These are phyloP conservation scores for Mycena venus DNA, from an alignment of 768 basidiomycete genomes.

Conservation along the genomic window DNA sequence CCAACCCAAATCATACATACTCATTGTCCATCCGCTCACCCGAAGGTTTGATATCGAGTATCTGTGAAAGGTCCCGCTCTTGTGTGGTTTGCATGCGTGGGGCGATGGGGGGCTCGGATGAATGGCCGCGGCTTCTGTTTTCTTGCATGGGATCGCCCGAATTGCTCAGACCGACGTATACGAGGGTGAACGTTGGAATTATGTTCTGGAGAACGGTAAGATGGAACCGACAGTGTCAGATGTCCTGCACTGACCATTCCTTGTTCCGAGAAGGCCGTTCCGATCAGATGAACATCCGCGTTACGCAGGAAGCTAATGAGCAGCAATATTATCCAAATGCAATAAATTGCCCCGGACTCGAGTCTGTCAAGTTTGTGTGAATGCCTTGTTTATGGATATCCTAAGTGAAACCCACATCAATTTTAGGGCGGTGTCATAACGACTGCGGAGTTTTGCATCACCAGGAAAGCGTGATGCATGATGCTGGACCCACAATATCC, in stretches of 20 bases:
- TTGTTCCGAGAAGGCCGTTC: background rate
- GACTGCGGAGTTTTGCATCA: background rate
- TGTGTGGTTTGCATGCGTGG: background rate
- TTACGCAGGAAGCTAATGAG: background rate
- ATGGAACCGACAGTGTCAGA: background rate
- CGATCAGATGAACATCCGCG: background rate
- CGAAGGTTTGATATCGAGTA: background rate
- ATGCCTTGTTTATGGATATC: background rate
- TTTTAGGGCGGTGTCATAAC: background rate
- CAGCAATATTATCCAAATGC: no score
- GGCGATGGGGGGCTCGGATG: background rate
- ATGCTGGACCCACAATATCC: background rate
- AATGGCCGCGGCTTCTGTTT: background rate
- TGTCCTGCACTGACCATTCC: background rate
- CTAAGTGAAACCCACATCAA: no score
- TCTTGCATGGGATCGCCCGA: background rate
- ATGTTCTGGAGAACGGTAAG: background rate
- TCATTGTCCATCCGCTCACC: background rate
- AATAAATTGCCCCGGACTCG: no score
- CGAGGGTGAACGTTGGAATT: no score
- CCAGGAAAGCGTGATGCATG: background rate
- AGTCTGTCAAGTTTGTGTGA: background rate
- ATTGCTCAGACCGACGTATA: no score
- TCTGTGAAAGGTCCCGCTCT: background rate
- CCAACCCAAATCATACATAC: background rate